Conservation (phyloP, 768 basidiomycete species). For the Tulasnella calospora region DNA sequence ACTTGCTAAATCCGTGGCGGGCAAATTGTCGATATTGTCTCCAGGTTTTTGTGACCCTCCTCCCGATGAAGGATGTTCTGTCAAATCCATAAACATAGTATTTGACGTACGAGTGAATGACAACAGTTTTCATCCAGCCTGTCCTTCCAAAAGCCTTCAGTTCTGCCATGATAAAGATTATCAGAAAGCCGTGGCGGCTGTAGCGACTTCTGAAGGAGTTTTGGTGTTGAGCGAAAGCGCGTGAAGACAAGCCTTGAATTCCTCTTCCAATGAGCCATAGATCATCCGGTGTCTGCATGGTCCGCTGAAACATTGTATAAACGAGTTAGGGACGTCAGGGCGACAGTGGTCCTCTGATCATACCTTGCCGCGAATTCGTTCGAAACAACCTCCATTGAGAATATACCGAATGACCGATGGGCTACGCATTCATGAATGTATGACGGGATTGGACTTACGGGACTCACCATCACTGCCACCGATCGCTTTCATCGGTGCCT, state of each 20-base stretch:
- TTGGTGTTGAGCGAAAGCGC: constrained; percentile 71
- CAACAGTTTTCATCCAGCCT: neutral
- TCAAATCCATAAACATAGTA: neutral
- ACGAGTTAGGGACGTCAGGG: neutral
- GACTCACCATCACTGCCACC: constrained; percentile 70
- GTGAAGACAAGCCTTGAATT: constrained; percentile 64
- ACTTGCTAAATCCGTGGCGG: neutral
- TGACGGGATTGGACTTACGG: constrained; percentile 50
- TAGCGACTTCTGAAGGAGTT: constrained; percentile 50
- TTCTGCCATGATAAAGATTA: neutral
- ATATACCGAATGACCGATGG: constrained; percentile 45
- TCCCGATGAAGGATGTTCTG: neutral
- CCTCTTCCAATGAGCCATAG: constrained; percentile 64
- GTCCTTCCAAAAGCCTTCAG: neutral
- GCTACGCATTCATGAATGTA: neutral
- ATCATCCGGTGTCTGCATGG: constrained; percentile 81
- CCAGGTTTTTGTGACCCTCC: neutral
- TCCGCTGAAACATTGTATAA: constrained; percentile 43
- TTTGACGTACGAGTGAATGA: constrained; percentile 8
- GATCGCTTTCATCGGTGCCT: constrained; percentile 70
- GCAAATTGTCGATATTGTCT: neutral
- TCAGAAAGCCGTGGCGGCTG: neutral
- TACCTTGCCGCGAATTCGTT: constrained; percentile 72
- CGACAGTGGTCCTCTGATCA: constrained; percentile 22
- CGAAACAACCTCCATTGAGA: constrained; percentile 68